These are phyloP conservation scores for Tuber magnatum DNA, from an alignment of 495 filamentous ascomycete species.

Conservation along the genomic window DNA sequence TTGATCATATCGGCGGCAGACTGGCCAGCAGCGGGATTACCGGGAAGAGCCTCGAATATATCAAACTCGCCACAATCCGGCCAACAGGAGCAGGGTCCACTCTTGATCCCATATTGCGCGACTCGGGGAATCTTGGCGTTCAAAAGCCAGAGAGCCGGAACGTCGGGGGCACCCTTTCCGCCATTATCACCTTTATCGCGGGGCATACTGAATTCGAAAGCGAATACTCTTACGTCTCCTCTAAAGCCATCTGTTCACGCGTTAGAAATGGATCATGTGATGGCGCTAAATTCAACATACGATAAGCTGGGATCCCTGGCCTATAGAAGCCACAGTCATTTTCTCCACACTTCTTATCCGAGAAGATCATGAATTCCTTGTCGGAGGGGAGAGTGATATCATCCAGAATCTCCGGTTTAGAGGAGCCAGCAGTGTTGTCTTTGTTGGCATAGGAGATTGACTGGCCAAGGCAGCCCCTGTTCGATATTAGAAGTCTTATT, in stretches of 20 bases:
- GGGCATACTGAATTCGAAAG: conserved; percentile 65
- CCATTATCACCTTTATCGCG: conserved; percentile 43
- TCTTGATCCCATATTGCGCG: conserved; percentile 50
- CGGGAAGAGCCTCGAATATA: conserved; percentile 58
- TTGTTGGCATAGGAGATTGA: conserved; percentile 56
- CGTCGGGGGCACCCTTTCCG: conserved; percentile 46
- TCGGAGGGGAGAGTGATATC: conserved; percentile 50
- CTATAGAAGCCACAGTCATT: conserved; percentile 53
- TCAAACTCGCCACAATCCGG: conserved; percentile 67
- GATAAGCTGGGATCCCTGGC: conserved; percentile 54
- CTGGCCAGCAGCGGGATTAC: conserved; percentile 17
- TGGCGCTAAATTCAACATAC: conserved; percentile 44
- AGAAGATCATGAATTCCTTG: conserved; percentile 57
- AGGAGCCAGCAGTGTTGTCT: conserved; percentile 48
- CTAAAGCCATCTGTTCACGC: conserved; percentile 54
- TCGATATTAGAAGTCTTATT: conserved; percentile 10
- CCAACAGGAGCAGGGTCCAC: conserved; percentile 60
- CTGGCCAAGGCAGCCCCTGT: conserved; percentile 52
- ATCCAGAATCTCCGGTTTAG: conserved; percentile 48
- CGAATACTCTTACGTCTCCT: conserved; percentile 56
- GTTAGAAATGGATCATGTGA: background rate
- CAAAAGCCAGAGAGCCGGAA: conserved; percentile 63
- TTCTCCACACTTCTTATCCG: conserved; percentile 50
- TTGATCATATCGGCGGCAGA: conserved; percentile 47
- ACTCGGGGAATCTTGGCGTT: conserved; percentile 63